Conservation (phyloP, 371 early-diverging fungal genomes). For the Catenaria anguillulae region DNA sequence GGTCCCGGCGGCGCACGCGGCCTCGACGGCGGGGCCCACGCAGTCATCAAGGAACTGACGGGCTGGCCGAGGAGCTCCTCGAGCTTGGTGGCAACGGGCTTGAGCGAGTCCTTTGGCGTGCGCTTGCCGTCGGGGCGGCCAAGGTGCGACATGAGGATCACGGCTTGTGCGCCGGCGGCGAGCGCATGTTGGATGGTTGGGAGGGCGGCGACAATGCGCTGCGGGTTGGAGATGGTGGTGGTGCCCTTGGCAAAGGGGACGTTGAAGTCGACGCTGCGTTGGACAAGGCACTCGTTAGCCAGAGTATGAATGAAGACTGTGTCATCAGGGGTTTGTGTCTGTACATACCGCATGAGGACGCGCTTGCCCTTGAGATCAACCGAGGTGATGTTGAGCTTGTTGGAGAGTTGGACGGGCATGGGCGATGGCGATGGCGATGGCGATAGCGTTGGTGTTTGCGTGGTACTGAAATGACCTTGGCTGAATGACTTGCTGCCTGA, state of each 20-base stretch:
- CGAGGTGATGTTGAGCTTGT: constrained; percentile 70
- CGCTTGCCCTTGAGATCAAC: constrained; percentile 74
- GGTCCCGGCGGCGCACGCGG: constrained; percentile 52
- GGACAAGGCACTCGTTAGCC: neutral
- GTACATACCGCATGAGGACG: constrained; percentile 73
- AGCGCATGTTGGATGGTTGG: constrained; percentile 90
- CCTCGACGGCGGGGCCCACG: constrained; percentile 79
- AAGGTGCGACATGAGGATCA: constrained; percentile 94
- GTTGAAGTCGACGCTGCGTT: constrained; percentile 91
- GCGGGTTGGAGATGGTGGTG: constrained; percentile 74
- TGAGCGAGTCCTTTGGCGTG: constrained; percentile 75
- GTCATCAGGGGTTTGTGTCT: neutral
- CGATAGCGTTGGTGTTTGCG: too few species aligned
- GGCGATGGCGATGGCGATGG: too few species aligned
- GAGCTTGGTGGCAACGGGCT: constrained; percentile 83
- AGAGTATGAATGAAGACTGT: neutral
- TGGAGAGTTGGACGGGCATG: constrained; percentile 14
- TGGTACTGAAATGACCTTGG: too few species aligned
- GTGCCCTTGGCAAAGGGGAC: constrained; percentile 82
- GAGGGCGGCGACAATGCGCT: constrained; percentile 90
- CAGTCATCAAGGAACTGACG: constrained; percentile 89
- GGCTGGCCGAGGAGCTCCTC: constrained; percentile 58
- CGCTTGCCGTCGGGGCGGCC: constrained; percentile 94
- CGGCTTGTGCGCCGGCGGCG: constrained; percentile 65
- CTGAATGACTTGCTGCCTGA: too few species aligned